Base-by-base conservation (phyloP, 2,329 filamentous ascomycete genomes). In the Clonostachys chloroleuca region DNA sequence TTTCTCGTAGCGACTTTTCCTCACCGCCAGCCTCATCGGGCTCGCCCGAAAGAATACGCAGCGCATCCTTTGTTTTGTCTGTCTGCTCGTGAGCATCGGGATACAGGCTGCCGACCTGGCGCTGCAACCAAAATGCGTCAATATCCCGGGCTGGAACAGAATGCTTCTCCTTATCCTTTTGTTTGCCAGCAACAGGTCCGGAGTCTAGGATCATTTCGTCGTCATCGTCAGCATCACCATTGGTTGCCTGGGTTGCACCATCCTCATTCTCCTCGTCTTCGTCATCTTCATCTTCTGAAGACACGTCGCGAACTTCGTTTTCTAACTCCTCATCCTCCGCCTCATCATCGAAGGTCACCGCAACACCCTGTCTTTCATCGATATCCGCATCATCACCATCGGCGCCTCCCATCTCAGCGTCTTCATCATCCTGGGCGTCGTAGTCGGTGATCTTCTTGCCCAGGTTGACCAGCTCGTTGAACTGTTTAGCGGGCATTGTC, bases 371-470 rank as follows among this genome's bases (percentile, higher is more conserved):
- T 44, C 90, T 85, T 58, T 96, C 92, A 59, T 96, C 94, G 44
- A 96, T 81, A 63, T 96, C 92, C 33, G 81, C 86, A 51, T 82
- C 83, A 5, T 72, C 74, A 47, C 80, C 88, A 16, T 74, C 81
- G 18, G 74, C 78, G 30, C 82, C 78, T 49, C 81, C 86, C 58
- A 86, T 84, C 33, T 81, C 86, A 74, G 90, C 88, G 49, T 91
- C 85, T 54, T 96, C 92, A 34, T 96, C 94, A 54, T 97, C 92
- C 63, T 97, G 91, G 37, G 89, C 89, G 67, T 97, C 89, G 67
- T 97, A 99, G 65, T 99, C 94, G 44, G 94, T 99, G 53, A 99
- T 96, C 71, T 99, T 99, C 74, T 99, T 99, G 54, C 92, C 90
- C 40, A 99, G 73, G 62, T 96, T 99, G 47, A 97, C 85, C 55